phyloP scores from a whole-genome alignment of 768 basidiomycete genomes.

The Lactifluus piperatus region DNA sequence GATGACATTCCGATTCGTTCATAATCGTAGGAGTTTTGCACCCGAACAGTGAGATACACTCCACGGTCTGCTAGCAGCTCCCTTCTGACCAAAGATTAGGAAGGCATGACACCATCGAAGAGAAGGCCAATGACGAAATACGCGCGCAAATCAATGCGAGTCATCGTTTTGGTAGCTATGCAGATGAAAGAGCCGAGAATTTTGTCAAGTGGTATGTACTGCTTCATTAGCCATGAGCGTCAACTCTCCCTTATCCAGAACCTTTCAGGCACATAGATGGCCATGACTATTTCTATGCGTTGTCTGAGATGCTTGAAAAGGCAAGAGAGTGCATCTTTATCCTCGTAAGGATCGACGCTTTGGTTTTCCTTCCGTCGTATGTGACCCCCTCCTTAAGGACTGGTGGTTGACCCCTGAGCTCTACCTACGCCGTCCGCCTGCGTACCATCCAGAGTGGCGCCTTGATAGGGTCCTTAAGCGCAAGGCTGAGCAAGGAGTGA shows the following conservation, averaged over 20 bases:
- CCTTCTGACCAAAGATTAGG: conserved; percentile 23
- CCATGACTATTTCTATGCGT: conserved; percentile 94
- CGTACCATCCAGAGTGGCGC: conserved; percentile 77
- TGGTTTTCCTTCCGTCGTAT: not conserved
- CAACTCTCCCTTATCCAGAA: not conserved
- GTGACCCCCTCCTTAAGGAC: conserved; percentile 36
- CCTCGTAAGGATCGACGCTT: conserved; percentile 36
- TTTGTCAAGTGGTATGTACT: conserved; percentile 69
- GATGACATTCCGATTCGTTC: not conserved
- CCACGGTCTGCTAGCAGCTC: not conserved
- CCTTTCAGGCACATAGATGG: conserved; percentile 75
- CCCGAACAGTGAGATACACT: conserved; percentile 17
- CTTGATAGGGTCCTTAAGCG: conserved; percentile 77
- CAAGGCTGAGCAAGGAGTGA: conserved; percentile 90
- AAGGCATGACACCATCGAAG: conserved; percentile 71
- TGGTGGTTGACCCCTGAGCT: conserved; percentile 97
- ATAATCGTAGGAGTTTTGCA: conserved; percentile 14
- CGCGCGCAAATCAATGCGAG: conserved; percentile 63
- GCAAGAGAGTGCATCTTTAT: conserved; percentile 86
- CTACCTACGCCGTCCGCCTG: conserved; percentile 88
- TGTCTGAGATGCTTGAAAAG: conserved; percentile 81
- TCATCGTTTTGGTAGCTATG: conserved; percentile 87
- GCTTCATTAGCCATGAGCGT: not conserved
- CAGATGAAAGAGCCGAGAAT: conserved; percentile 58
- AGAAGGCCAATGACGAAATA: conserved; percentile 60